Base-by-base conservation (phyloP, 2,329 filamentous ascomycete species). In the Emergomyces pasteurianus region DNA sequence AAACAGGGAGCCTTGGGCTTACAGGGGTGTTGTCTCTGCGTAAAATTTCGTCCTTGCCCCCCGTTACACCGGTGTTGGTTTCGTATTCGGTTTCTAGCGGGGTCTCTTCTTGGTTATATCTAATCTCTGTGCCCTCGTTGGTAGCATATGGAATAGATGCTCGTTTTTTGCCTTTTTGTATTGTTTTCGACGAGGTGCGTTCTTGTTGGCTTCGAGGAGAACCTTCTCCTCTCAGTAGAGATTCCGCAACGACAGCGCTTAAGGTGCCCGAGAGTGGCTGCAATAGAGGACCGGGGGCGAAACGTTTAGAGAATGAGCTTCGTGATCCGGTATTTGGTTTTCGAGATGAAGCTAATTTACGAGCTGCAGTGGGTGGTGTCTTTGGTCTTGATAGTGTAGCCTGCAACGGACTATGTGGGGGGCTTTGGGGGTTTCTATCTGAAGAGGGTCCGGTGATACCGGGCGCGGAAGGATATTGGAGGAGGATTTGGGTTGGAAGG, bases 231-330 rank as follows among this genome's bases (percentile, higher is more conserved):
- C 82, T 80, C n/a, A 84, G 79, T 31, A 87, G 75, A 26, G 83
- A 80, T 34, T 88, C 85, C 9, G 84, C 85, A 6, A 88, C 83
- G 55, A 88, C 81, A 0, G 81, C 85, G 68, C 79, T 83, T 18
- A 88, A 75, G 0, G 81, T 81, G 1, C 79, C 81, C 1, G 81
- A 84, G 0, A 88, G 75, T 0, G 86, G 83, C 36, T 81, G 81
- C 1, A 85, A 78, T 4, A 87, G 73, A 6, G 83, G 81, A 0
- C 82, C 82, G 3, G 81, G 81, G 3, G 83, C 77, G 43, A 87
- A 81, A 2, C 78, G 79, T 26, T 73, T 67, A 2, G 77, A 77
- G 21, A 83, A 76, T 0, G 80, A 80, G 64, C 78, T 76, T 54
- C 79, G 77, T 26, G 71, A 74, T 57, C 67, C 71, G 58, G 69